phyloP scores from a whole-genome alignment of 805 yeast species.

The Ogataea trehalophila region DNA sequence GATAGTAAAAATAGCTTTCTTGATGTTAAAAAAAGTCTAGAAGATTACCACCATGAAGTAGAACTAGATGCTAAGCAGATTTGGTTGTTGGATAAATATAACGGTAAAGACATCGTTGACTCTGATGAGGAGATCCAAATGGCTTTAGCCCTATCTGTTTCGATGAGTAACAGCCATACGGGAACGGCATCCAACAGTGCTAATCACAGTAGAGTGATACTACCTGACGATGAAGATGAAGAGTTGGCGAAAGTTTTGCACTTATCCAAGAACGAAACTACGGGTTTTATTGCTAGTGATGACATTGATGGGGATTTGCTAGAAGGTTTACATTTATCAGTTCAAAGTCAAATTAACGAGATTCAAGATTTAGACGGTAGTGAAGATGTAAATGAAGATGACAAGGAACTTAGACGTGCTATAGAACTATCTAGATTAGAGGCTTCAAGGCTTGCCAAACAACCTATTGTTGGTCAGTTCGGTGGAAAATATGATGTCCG shows the following conservation, averaged over 20 bases:
- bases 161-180: constrained; percentile 13
- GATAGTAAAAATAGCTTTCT: constrained; percentile 26
- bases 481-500: not conserved
- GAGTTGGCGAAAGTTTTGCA: constrained; percentile 3
- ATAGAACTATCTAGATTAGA: constrained; percentile 19
- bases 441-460: constrained; percentile 2
- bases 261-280: not conserved
- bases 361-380: not conserved
- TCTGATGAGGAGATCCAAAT: constrained; percentile 37
- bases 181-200: not conserved
- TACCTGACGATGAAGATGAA: constrained; percentile 10
- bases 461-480: not conserved
- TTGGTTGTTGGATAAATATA: constrained; percentile 37
- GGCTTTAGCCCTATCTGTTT: constrained; percentile 39
- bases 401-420: constrained; percentile 1
- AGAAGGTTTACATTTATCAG: not conserved
- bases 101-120: constrained; percentile 37
- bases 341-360: not conserved
- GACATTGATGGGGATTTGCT: too few relatives aligned
- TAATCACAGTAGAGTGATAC: constrained; percentile 2
- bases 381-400: constrained; percentile 1
- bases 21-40: constrained; percentile 31
- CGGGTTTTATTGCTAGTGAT: not conserved
- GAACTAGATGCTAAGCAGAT: constrained; percentile 20
- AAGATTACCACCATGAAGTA: constrained; percentile 25